Percentiles rank a stretch among this genome's conserved stretches.
phyloP scores from a whole-genome alignment of 2,329 filamentous ascomycete genomes.

The Fusarium aywerte region DNA sequence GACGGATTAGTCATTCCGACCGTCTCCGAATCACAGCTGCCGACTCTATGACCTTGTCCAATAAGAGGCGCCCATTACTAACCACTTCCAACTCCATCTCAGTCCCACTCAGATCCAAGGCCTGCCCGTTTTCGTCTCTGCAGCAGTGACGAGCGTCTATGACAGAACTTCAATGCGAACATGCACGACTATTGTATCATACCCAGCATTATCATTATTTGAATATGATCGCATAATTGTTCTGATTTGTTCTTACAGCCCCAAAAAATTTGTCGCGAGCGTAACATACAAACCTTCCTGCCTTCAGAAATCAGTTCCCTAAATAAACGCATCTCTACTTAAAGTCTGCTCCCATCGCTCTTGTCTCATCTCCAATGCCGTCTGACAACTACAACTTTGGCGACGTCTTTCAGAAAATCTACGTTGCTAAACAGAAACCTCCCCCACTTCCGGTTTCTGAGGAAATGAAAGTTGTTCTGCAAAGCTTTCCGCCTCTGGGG shows the following conservation, averaged over 20 bases:
- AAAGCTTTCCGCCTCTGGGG: constrained; percentile 76
- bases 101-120: constrained; percentile 27
- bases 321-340: constrained; percentile 25
- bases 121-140: constrained; percentile 37
- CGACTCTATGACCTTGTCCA: constrained; percentile 43
- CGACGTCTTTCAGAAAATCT: constrained; percentile 52
- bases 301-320: not conserved
- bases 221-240: not conserved
- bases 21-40: constrained; percentile 53
- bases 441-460: constrained; percentile 43
- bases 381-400: constrained; percentile 50
- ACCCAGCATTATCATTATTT: constrained; percentile 1
- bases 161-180: constrained; percentile 13
- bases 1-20: constrained; percentile 55
- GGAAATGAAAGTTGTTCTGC: constrained; percentile 54
- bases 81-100: constrained; percentile 30
- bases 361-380: constrained; percentile 39
- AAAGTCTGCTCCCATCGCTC: constrained; percentile 18
- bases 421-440: constrained; percentile 53
- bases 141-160: not conserved
- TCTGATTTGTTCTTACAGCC: not conserved
- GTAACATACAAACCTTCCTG: not conserved
- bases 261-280: not conserved
- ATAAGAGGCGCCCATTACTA: constrained; percentile 52
- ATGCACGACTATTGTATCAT: constrained; percentile 8